Conservation (phyloP, 2,329 filamentous ascomycete genomes). For the Aphanoascus verrucosus region DNA sequence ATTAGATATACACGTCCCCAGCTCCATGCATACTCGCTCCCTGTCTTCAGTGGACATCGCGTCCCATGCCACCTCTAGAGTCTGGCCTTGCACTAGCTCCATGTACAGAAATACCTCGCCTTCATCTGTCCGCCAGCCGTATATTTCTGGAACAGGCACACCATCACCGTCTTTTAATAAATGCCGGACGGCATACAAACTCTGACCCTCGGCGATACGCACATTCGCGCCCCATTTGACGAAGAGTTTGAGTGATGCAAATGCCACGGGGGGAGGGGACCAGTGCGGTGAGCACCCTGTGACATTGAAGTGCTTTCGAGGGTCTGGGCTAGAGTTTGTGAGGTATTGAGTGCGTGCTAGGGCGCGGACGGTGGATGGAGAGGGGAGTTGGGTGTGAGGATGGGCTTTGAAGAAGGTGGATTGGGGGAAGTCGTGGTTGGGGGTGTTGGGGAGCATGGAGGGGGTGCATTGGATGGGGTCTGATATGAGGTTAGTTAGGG, state of each 20-base stretch:
- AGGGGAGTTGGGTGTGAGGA: not conserved
- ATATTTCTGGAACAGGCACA: constrained; percentile 31
- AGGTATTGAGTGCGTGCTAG: not conserved
- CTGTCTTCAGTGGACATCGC: constrained; percentile 15
- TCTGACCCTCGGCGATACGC: constrained; percentile 24
- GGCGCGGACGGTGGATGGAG: not conserved
- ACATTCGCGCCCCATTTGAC: constrained; percentile 26
- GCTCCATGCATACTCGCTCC: constrained; percentile 15
- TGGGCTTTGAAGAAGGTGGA: no score
- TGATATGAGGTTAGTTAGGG: no score
- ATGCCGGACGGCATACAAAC: constrained; percentile 22
- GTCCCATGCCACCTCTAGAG: constrained; percentile 23
- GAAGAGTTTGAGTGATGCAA: constrained; percentile 24
- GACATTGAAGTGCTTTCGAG: not conserved
- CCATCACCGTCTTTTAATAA: constrained; percentile 16
- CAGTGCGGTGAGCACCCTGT: not conserved
- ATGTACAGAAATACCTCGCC: constrained; percentile 27
- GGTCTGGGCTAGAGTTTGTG: not conserved
- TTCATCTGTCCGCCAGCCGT: constrained; percentile 25
- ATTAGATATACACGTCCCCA: constrained; percentile 14
- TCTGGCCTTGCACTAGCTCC: constrained; percentile 24
- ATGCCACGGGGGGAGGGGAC: constrained; percentile 19
- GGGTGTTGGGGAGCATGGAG: no score
- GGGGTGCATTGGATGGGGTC: no score
- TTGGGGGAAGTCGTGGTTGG: no score